These are phyloP conservation scores for Tolypocladium paradoxum DNA, from an alignment of 2,329 filamentous ascomycete genomes.

Conservation along the genomic window DNA sequence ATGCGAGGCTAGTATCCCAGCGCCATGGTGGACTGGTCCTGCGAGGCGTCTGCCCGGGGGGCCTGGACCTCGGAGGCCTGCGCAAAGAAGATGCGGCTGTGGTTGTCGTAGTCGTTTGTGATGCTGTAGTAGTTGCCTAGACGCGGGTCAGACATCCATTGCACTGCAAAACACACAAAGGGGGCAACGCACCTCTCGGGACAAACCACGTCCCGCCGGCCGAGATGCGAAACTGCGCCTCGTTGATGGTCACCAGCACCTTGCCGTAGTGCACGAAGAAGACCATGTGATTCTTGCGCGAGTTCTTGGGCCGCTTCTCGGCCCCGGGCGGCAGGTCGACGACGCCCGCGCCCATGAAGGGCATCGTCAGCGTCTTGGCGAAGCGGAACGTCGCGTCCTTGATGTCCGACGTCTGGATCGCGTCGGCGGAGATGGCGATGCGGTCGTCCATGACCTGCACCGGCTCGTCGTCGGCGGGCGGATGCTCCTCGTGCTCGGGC, in stretches of 20 bases:
- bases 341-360: constrained; percentile 82
- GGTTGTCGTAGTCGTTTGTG: constrained; percentile 61
- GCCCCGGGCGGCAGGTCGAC: constrained; percentile 78
- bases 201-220: constrained; percentile 91
- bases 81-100: constrained; percentile 80
- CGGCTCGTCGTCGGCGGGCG: constrained; percentile 43
- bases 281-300: constrained; percentile 90
- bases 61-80: constrained; percentile 60
- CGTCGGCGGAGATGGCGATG: constrained; percentile 43
- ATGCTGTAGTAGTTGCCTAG: constrained; percentile 92
- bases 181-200: constrained; percentile 63
- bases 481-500: constrained; percentile 40
- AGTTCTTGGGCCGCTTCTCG: constrained; percentile 84
- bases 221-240: constrained; percentile 68
- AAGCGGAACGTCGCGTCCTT: constrained; percentile 69
- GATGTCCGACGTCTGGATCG: constrained; percentile 48
- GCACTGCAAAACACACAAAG: background rate
- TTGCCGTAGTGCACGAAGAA: constrained; percentile 84
- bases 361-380: constrained; percentile 72
- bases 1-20: background rate
- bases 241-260: constrained; percentile 68
- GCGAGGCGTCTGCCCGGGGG: background rate
- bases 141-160: constrained; percentile 2
- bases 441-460: constrained; percentile 43
- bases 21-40: background rate